phyloP scores from a whole-genome alignment of 768 basidiomycete species.

The Suillus alpinus region DNA sequence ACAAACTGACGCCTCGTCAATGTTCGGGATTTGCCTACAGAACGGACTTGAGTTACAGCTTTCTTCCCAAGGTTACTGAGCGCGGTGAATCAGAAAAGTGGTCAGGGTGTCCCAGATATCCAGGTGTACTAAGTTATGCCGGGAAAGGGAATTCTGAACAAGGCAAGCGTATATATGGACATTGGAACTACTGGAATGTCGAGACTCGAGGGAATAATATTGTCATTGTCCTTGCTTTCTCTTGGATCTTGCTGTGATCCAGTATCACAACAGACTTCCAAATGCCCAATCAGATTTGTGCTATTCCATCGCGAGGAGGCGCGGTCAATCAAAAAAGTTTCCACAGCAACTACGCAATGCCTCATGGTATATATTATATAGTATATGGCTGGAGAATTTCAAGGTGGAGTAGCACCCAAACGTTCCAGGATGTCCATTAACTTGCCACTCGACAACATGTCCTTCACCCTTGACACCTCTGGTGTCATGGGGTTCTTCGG shows the following conservation, averaged over 20 bases:
- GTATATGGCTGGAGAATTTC: neutral
- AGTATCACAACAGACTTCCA: no score
- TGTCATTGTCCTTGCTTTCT: no score
- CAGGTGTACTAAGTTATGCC: no score
- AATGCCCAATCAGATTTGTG: no score
- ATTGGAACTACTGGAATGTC: no score
- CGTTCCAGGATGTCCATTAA: neutral
- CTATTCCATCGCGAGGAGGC: neutral
- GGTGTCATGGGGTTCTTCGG: constrained; percentile 37
- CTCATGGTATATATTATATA: neutral
- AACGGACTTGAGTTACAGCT: no score
- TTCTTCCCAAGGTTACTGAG: neutral
- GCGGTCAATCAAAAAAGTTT: neutral
- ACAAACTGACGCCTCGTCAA: neutral
- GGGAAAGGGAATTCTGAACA: no score
- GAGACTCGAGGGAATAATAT: no score
- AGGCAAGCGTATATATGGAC: no score
- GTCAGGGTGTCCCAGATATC: no score
- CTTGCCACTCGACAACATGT: constrained; percentile 8
- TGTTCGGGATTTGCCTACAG: neutral
- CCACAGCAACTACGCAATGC: neutral
- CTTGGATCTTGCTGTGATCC: no score
- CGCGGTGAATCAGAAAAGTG: neutral
- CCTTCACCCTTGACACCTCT: constrained; percentile 25
- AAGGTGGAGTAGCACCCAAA: neutral